Percentiles rank a stretch among this genome's conserved stretches.
Conservation (phyloP, 176 grass and related monocot species). For the Carex kokanica region DNA sequence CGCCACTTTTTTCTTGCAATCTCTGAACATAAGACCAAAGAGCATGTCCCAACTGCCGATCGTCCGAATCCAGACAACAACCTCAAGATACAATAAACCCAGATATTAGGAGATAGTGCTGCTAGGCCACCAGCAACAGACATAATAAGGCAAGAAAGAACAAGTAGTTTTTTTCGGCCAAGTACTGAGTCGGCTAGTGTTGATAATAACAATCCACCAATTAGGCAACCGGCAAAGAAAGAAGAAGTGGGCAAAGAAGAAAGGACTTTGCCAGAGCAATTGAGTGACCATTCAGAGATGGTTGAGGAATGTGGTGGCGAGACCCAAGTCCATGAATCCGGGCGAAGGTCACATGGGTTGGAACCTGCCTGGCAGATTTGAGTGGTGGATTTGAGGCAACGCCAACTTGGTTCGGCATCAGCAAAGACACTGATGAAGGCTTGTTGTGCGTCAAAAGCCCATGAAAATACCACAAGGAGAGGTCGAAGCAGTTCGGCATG, state of each 20-base stretch:
- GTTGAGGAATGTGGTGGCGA: slow-evolving; percentile 32
- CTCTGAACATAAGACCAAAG: slow-evolving; percentile 65
- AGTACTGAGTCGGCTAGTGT: slow-evolving; percentile 69
- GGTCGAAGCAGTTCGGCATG: slow-evolving; percentile 40
- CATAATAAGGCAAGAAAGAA: slow-evolving; percentile 43
- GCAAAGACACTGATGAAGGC: slow-evolving; percentile 83
- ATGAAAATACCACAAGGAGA: slow-evolving; percentile 50
- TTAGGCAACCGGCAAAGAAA: slow-evolving; percentile 61
- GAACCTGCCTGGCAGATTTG: slow-evolving; percentile 21
- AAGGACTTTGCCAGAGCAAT: slow-evolving; percentile 52
- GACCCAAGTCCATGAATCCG: slow-evolving; percentile 56
- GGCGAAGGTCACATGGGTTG: slow-evolving; percentile 40
- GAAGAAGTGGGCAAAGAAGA: slow-evolving; percentile 64
- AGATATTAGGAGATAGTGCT: slow-evolving; percentile 55
- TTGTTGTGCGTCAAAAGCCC: slow-evolving; percentile 87
- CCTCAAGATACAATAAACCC: slow-evolving; percentile 61
- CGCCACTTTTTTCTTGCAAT: slow-evolving; percentile 55
- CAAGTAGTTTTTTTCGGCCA: slow-evolving; percentile 59
- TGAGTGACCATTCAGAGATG: slow-evolving; percentile 66
- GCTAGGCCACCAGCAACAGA: slow-evolving; percentile 51
- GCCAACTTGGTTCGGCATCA: slow-evolving; percentile 66
- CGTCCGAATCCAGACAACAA: slow-evolving; percentile 58
- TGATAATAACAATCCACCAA: slow-evolving; percentile 61
- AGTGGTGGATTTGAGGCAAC: slow-evolving; percentile 37
- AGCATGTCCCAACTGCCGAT: slow-evolving; percentile 48